A percentile compares a stretch with the other conserved stretches of the same genome.
These are phyloP conservation scores for Chalciporus piperatoides DNA, from an alignment of 1,284 basidiomycete genomes.

Conservation along the genomic window DNA sequence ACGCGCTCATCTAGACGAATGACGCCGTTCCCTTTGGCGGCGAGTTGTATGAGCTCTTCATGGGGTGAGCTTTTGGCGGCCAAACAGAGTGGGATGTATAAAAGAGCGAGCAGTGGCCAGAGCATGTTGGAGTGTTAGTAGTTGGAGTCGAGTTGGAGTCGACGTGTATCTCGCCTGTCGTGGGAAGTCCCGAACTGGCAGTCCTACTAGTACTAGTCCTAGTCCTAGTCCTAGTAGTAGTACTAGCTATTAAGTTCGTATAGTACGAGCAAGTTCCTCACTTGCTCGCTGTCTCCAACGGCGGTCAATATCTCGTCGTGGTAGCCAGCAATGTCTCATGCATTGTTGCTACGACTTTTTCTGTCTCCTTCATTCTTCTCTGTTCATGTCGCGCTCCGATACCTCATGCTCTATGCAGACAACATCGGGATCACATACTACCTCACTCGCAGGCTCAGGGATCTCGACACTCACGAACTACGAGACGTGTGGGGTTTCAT, in stretches of 20 bases:
- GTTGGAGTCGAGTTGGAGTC: constrained; percentile 16
- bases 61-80: constrained; percentile 40
- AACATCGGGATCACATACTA: constrained; percentile 97
- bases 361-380: constrained; percentile 89
- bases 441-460: constrained; percentile 78
- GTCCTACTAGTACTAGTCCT: no score
- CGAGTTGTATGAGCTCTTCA: constrained; percentile 59
- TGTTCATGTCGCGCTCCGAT: constrained; percentile 86
- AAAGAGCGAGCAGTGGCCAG: constrained; percentile 43
- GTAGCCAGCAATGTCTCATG: constrained; percentile 57
- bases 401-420: constrained; percentile 85
- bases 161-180: constrained; percentile 23
- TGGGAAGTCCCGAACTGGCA: no score
- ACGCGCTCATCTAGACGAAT: constrained; percentile 72
- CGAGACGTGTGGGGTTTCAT: constrained; percentile 97
- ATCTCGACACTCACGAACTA: constrained; percentile 76
- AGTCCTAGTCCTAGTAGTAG: no score
- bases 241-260: no score
- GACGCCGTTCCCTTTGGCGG: constrained; percentile 69
- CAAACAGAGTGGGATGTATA: constrained; percentile 43
- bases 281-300: constrained; percentile 10
- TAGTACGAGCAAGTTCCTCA: background rate
- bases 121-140: constrained; percentile 31
- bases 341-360: constrained; percentile 81
- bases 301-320: constrained; percentile 3